These are phyloP conservation scores for Abelmoschus esculentus DNA, from an alignment of 345 rosid genomes.

Conservation along the genomic window DNA sequence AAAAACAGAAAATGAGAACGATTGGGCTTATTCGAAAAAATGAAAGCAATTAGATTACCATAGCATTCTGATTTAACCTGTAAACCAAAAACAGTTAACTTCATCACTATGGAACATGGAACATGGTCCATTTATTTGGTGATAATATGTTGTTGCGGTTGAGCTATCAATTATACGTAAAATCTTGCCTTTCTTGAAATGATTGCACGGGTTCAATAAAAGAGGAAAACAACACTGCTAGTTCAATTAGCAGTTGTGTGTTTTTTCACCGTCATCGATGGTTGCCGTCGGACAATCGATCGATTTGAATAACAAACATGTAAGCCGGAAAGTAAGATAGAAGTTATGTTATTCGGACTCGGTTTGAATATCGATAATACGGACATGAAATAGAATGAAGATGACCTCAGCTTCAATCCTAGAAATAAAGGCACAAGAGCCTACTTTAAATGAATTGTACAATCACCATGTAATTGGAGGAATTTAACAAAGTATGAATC, in stretches of 20 bases:
- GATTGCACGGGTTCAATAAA: not conserved
- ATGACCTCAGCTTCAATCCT: not conserved
- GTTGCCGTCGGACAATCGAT: not conserved
- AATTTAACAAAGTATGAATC: conserved; percentile 25
- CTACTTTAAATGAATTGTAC: conserved; percentile 24
- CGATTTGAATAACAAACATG: not conserved
- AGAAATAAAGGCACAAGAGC: not conserved
- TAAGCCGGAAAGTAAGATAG: no score
- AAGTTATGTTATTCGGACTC: no score
- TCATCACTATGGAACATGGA: not conserved
- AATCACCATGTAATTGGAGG: conserved; percentile 25
- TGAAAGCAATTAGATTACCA: not conserved
- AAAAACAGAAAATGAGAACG: not conserved
- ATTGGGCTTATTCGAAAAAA: not conserved
- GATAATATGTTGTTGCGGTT: not conserved
- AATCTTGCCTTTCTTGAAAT: not conserved
- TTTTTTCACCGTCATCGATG: not conserved
- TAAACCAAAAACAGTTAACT: not conserved
- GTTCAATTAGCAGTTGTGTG: not conserved
- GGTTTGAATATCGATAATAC: no score
- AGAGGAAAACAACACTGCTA: not conserved
- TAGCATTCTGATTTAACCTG: not conserved
- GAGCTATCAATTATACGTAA: not conserved
- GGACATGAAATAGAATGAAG: no score
- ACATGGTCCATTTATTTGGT: not conserved